phyloP scores from a whole-genome alignment of 2,329 filamentous ascomycete species.

The Trichoderma hamatum region DNA sequence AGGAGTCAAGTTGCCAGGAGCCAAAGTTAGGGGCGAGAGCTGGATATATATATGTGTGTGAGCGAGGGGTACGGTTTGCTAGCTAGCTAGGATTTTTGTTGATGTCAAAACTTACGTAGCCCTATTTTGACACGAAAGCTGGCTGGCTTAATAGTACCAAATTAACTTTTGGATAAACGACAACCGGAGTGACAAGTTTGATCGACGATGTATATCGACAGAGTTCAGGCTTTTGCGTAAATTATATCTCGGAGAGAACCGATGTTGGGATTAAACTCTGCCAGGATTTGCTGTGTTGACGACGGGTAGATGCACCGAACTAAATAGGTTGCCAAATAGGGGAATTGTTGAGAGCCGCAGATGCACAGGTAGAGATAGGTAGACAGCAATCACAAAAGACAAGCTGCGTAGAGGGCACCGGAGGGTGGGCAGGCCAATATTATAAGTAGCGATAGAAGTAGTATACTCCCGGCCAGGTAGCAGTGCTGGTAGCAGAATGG shows the following conservation, averaged over 20 bases:
- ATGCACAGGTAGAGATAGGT: background rate
- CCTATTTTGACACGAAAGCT: no score
- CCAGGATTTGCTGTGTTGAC: constrained; percentile 27
- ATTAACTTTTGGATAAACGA: no score
- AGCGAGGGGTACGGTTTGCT: background rate
- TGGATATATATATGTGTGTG: background rate
- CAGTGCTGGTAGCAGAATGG: background rate
- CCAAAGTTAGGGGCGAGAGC: background rate
- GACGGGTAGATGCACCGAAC: constrained; percentile 41
- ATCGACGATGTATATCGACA: background rate
- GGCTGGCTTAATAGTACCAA: no score
- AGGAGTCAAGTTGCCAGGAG: background rate
- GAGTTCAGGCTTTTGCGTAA: background rate
- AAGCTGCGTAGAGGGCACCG: background rate
- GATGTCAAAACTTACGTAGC: no score
- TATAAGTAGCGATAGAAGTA: background rate
- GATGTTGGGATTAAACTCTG: background rate
- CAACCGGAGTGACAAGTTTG: background rate
- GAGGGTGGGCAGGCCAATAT: background rate
- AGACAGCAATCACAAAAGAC: background rate
- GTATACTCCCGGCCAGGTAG: background rate
- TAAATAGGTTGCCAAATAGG: constrained; percentile 44
- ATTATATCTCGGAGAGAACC: background rate
- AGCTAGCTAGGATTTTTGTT: no score
- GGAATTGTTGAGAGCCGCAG: constrained; percentile 42